Evolutionary conservation across 2,329 filamentous ascomycete genomes (phyloP).

Genomic region (Colletotrichum phormii): DNA sequence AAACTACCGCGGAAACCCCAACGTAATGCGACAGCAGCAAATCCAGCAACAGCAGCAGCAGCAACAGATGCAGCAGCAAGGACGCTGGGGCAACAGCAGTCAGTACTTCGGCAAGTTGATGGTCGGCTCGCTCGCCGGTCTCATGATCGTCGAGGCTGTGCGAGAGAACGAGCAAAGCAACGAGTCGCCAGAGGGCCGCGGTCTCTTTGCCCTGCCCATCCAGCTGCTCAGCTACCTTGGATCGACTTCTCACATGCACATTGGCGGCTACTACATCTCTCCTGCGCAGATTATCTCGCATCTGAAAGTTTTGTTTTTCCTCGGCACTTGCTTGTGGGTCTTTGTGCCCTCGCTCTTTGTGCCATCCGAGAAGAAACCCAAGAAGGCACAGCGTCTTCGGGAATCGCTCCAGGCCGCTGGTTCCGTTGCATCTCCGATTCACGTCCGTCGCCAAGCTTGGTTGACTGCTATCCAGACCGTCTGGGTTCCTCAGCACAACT

Average conservation of each 20-base stretch:
- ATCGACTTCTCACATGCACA: slow-evolving; percentile 60
- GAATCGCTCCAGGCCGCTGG: slow-evolving; percentile 66
- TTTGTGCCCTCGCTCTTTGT: slow-evolving; percentile 66
- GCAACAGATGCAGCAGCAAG: slow-evolving; percentile 58
- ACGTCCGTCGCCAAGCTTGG: slow-evolving; percentile 90
- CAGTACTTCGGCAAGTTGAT: slow-evolving; percentile 82
- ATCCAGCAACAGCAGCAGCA: slow-evolving; percentile 64
- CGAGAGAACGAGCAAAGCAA: slow-evolving; percentile 73
- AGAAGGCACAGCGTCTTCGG: slow-evolving; percentile 51
- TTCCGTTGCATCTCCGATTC: slow-evolving; percentile 83
- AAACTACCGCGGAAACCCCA: slow-evolving; percentile 58
- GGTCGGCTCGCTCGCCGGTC: slow-evolving; percentile 89
- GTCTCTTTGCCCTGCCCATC: slow-evolving; percentile 73
- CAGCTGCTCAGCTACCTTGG: slow-evolving; percentile 64
- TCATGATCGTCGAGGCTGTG: slow-evolving; percentile 91
- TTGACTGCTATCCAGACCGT: slow-evolving; percentile 92
- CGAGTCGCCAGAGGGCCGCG: slow-evolving; percentile 73
- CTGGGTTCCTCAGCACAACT: slow-evolving; percentile 89
- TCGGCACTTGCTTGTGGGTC: slow-evolving; percentile 66
- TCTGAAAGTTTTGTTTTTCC: slow-evolving; percentile 63
- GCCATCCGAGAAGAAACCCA: slow-evolving; percentile 59
- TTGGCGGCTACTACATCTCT: slow-evolving; percentile 65
- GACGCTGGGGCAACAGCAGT: slow-evolving; percentile 64
- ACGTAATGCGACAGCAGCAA: slow-evolving; percentile 65
- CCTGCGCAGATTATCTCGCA: slow-evolving; percentile 59